Base-by-base conservation (phyloP, 768 basidiomycete species). In the Lentinula raphanica region DNA sequence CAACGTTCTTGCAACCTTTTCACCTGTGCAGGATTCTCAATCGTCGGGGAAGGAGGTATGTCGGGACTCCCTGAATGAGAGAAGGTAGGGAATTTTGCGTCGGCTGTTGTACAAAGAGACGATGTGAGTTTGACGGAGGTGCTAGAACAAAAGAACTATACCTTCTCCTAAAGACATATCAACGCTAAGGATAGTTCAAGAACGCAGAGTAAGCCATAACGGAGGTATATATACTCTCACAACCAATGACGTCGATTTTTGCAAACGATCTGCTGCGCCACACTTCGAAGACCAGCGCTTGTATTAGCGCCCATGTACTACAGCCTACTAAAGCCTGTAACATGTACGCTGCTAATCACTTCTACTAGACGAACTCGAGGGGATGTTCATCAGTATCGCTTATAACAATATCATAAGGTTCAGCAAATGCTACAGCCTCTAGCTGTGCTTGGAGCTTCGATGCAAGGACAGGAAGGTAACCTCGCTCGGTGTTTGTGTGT, bases 401-500 rank as follows among this genome's bases (percentile, higher is more conserved):
- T 65, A 97, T 80, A 44, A 85, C 67, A 31, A 98, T 81, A 58
- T 87, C 80, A 62, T 85, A 68, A 23, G 72, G 77, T 36, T 67
- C 70, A 60, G 63, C 65, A 59, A 63, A 68, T 19, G 69, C 69
- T 51, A 71, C 65, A 44, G 71, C 69, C 38, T 64, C 70, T 59
- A 90, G 73, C 68, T 86, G 82, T 49, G 67, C 63, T 59, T 70
- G 67, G 60, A 98, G 76, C 71, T 84, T 86, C 12, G 75, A 71
- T 38, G 86, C 86, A 31, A 98, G 81, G 23, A 83, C 74, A 17
- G 86, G 83, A 56, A 98, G 86, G 73, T 92, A 98, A 0, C 93
- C 93, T 31, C 95, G 89, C 74, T 98, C 96, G 44, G 95, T 95
- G 72, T 94, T 94, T 15, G 92, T 90, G 72, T 98, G 96, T 17